These are phyloP conservation scores for Biscutella laevigata DNA, from an alignment of 441 rosid species.

Conservation along the genomic window DNA sequence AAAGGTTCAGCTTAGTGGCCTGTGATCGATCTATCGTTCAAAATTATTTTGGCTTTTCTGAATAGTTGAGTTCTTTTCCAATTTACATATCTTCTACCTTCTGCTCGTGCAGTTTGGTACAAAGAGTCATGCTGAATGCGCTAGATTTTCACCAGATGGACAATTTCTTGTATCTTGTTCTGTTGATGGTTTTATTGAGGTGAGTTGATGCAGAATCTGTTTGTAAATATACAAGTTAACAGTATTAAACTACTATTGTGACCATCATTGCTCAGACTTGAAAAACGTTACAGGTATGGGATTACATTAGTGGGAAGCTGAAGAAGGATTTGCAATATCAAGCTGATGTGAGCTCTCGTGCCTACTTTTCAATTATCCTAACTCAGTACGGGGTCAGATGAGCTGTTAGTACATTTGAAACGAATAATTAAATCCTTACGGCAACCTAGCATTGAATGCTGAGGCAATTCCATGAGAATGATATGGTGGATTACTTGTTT, in stretches of 20 bases:
- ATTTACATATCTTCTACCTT: constrained; percentile 2
- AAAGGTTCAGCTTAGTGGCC: constrained; percentile 37
- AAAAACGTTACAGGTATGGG: constrained; percentile 70
- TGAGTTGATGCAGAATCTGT: constrained; percentile 19
- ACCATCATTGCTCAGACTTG: constrained; percentile 22
- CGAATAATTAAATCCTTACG: background rate
- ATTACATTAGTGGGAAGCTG: constrained; percentile 92
- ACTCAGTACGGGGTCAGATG: background rate
- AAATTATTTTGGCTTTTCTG: background rate
- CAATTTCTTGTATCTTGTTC: constrained; percentile 96
- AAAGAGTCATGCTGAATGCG: constrained; percentile 87
- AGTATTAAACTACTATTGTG: background rate
- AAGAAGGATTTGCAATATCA: constrained; percentile 98
- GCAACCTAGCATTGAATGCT: background rate
- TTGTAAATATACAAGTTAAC: background rate
- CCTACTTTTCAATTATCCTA: background rate
- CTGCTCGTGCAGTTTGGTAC: constrained; percentile 62
- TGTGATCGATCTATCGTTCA: background rate
- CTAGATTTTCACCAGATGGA: constrained; percentile 93
- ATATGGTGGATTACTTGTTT: background rate
- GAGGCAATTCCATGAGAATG: background rate
- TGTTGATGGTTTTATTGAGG: constrained; percentile 98
- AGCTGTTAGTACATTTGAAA: background rate
- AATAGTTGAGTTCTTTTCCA: background rate
- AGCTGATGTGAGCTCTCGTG: constrained; percentile 64